Conservation (phyloP, 352 stramenopile genomes). For the Saprolegnia parasitica region DNA sequence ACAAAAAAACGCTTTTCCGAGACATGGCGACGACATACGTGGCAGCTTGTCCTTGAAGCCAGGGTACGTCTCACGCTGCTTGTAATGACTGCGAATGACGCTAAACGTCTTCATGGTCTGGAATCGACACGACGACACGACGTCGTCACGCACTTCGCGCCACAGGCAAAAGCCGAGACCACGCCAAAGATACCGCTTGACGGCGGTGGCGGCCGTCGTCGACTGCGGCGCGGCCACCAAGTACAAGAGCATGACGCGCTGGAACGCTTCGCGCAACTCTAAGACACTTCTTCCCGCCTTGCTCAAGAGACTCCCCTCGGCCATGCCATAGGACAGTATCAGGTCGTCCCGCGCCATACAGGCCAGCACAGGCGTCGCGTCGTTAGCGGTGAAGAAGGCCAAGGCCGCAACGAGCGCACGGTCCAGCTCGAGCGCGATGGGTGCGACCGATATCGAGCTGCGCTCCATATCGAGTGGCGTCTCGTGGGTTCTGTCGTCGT, state of each 20-base stretch:
- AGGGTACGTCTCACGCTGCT: conserved; percentile 1
- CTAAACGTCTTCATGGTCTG: neutral
- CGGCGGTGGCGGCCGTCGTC: neutral
- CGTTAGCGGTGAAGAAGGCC: neutral
- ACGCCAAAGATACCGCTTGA: conserved; percentile 14
- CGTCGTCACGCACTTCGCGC: conserved; percentile 24
- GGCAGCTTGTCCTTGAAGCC: conserved; percentile 20
- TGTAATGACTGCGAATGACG: conserved; percentile 6
- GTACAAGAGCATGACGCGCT: conserved; percentile 11
- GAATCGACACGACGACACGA: conserved; percentile 5
- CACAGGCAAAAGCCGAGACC: conserved; percentile 14
- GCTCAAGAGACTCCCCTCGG: neutral
- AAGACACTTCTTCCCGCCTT: neutral
- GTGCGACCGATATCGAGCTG: neutral
- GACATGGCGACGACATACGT: neutral
- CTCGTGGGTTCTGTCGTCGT: neutral
- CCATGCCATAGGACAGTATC: conserved; percentile 11
- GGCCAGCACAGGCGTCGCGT: neutral
- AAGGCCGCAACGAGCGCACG: conserved; percentile 1
- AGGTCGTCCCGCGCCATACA: conserved; percentile 15
- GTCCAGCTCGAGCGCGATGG: conserved; percentile 3
- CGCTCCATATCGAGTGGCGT: too few relatives aligned
- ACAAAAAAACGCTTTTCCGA: neutral
- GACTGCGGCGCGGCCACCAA: neutral
- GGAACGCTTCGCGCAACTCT: conserved; percentile 10